Conservation (phyloP, 805 yeast species). For the Hanseniaspora hatyaiensis region DNA sequence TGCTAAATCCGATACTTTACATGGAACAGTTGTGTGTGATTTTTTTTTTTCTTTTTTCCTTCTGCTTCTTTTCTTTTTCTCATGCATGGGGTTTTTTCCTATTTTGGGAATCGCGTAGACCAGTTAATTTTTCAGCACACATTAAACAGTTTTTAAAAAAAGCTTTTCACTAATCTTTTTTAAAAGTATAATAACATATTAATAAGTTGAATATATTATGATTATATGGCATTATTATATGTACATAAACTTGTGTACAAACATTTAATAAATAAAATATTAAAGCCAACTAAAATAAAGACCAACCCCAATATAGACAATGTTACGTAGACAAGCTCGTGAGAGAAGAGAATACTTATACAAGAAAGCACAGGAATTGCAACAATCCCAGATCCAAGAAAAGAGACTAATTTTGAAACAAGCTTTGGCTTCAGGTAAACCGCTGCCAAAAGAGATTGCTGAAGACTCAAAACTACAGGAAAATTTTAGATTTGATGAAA, state of each 20-base stretch:
- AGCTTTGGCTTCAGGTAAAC: constrained; percentile 84
- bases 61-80: too few relatives aligned
- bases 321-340: constrained; percentile 88
- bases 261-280: neutral
- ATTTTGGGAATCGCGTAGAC: too few relatives aligned
- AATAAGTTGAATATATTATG: too few relatives aligned
- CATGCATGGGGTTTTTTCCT: too few relatives aligned
- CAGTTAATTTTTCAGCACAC: too few relatives aligned
- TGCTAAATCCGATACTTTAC: too few relatives aligned
- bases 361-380: constrained; percentile 76
- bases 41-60: too few relatives aligned
- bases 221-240: too few relatives aligned
- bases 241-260: neutral
- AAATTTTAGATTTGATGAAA: constrained; percentile 79
- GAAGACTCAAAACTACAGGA: constrained; percentile 73
- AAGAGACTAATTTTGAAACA: constrained; percentile 77
- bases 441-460: constrained; percentile 78
- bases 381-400: constrained; percentile 74
- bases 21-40: too few relatives aligned
- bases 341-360: constrained; percentile 90
- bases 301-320: constrained; percentile 18
- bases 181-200: too few relatives aligned
- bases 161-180: too few relatives aligned
- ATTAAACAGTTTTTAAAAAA: too few relatives aligned
- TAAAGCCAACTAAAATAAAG: neutral